Evolutionary conservation across 768 basidiomycete genomes (phyloP), one percentile per base, ranked within the genome.

Genomic region (Tylopilus sp.): DNA sequence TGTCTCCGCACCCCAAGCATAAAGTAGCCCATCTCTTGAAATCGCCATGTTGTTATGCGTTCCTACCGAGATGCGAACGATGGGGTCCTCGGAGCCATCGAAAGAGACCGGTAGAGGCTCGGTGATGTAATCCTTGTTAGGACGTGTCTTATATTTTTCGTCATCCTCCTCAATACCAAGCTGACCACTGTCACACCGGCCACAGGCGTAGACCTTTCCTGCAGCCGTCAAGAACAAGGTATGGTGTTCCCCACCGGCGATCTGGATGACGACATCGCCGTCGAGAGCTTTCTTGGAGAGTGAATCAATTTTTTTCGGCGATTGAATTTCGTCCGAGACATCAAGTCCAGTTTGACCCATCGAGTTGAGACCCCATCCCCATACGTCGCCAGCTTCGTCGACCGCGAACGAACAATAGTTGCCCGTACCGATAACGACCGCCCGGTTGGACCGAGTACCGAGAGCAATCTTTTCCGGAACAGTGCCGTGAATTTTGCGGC

Each of bases 301-400:
- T 7, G 79, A 74, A 44, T 76, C 69, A n/a, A 93, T 83, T 49
- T 78, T 82, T 59, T 74, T 78, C 1, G 90, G 90, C 1, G 80
- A 70, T 52, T 80, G 78, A 14, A 91, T 79, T 49, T 85, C 75
- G 43, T 68, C 74, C 75, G 63, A 61, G 55, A 70, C 65, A 9
- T 74, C 76, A 0, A 87, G 85, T 29, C 89, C 89, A 1, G 82
- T 83, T 70, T 92, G 89, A 26, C 87, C 94, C 86, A 80, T 89
- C 71, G 76, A 90, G 70, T 98, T 97, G 54, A 94, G 76, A n/a
- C 96, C 96, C 96, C 96, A 98, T 13, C 84, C 92, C 85, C 87
- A 98, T 10, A 96, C 88, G 45, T 79, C 82, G 26, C 92, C 94
- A 7, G 77, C 73, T 48, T 87, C 81, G 66, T 93, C 87, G 52